Conservation (phyloP, 2,329 filamentous ascomycete genomes). For the Venturia effusa region DNA sequence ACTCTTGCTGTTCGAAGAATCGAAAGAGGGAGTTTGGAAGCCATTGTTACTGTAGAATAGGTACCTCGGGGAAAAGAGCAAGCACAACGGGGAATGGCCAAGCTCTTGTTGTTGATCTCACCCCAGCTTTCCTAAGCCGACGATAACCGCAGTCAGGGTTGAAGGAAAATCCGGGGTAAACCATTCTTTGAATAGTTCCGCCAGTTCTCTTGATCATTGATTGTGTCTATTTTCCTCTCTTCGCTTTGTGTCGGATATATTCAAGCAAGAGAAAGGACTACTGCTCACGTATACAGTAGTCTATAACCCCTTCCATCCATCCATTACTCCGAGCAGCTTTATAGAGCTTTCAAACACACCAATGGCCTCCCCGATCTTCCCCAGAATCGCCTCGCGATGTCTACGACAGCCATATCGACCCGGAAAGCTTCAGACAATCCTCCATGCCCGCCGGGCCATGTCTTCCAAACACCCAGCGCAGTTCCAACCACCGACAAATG, state of each 20-base stretch:
- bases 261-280: neutral
- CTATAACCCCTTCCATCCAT: neutral
- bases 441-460: conserved; percentile 28
- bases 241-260: neutral
- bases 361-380: conserved; percentile 23
- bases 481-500: conserved; percentile 56
- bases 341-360: neutral
- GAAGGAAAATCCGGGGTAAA: neutral
- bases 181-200: neutral
- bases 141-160: neutral
- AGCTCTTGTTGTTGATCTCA: neutral
- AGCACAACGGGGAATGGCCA: neutral
- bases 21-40: neutral
- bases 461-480: conserved; percentile 60
- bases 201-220: neutral
- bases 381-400: conserved; percentile 27
- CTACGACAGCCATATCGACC: conserved; percentile 24
- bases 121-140: conserved; percentile 6
- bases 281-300: neutral
- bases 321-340: neutral
- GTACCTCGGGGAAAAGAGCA: neutral
- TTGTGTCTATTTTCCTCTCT: neutral
- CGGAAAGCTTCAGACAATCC: conserved; percentile 15
- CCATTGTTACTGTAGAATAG: neutral
- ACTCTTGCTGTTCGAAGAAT: neutral